Percentiles rank a stretch among this genome's conserved stretches.
Evolutionary conservation across 441 rosid genomes (phyloP).

Genomic region (Gossypium gossypioides): DNA sequence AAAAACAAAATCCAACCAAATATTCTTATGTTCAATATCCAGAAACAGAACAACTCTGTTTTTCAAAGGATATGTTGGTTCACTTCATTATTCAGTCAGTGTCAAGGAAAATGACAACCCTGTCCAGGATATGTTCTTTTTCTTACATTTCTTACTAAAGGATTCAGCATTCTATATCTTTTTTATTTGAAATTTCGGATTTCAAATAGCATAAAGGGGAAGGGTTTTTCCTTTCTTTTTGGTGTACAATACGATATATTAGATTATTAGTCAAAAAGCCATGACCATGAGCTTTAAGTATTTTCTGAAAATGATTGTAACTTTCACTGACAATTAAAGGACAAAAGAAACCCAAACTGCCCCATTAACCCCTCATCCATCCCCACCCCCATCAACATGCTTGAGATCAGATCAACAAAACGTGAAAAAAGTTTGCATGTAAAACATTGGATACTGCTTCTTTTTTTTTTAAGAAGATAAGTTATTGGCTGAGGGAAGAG

Average conservation of each 20-base stretch:
- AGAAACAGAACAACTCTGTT: conserved; percentile 12
- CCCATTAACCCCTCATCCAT: neutral
- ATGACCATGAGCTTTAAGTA: neutral
- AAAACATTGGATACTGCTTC: neutral
- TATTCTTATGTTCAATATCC: neutral
- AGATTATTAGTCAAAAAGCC: conserved; percentile 1
- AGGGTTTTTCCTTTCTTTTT: neutral
- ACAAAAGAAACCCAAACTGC: neutral
- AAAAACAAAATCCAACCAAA: conserved; percentile 4
- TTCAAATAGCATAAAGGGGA: neutral
- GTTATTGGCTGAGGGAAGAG: neutral
- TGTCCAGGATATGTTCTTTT: neutral
- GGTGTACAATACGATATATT: neutral
- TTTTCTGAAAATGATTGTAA: conserved; percentile 3
- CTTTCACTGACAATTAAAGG: neutral
- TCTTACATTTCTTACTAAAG: neutral
- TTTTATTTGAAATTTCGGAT: neutral
- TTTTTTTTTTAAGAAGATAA: neutral
- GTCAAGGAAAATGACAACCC: neutral
- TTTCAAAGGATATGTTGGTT: neutral
- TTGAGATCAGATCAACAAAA: neutral
- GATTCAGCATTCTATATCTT: neutral
- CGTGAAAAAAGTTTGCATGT: neutral
- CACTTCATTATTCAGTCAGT: neutral
- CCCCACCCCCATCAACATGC: neutral